Base-by-base conservation (phyloP, 140 eudicot species). In the Stevia rebaudiana region DNA sequence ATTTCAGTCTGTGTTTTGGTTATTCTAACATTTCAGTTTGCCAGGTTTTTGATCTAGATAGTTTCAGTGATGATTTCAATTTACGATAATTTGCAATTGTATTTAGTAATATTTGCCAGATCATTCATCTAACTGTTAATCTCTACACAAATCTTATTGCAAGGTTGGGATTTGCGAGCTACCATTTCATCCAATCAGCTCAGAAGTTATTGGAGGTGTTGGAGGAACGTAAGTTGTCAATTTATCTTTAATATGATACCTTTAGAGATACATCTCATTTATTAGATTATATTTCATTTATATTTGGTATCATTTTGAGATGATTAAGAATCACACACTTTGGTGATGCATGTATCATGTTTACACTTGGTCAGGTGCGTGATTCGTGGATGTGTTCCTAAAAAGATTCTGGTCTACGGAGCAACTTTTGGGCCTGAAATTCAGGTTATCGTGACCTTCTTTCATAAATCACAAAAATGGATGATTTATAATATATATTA, bases 161-260 rank as follows among this genome's bases (percentile, higher is more conserved):
- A 68, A 92, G 96, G 98, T 92, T 72, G 98, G 95, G 9, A 85
- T 92, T 28, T 92, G 98, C 41, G 98, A 92, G 90, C 95, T 92
- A 72, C 98, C 98, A 15, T 92, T 92, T 80, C 96, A 92, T 78
- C 98, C 98, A 5, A 52, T 92, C 78, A 88, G 98, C 83, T 82
- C 98, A 16, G 98, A 92, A 79, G 84, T 78, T 17, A 51, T 85
- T 50, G 98, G 98, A 69, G 98, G 98, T 51, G 98, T 92, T 42
- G 98, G 98, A 12, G 98, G 98, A 88, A 92, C 98, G 98, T 92
- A 82, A 88, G 95, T 80, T 50, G 25, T 22, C 17, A 15, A 25
- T 25, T 28, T 58, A 4, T 48, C 13, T n/a, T n/a, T n/a, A n/a
- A n/a, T n/a, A n/a, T n/a, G n/a, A n/a, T n/a, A n/a, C n/a, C n/a